These are phyloP conservation scores for Darksidea phi DNA, from an alignment of 495 filamentous ascomycete species.

Conservation along the genomic window DNA sequence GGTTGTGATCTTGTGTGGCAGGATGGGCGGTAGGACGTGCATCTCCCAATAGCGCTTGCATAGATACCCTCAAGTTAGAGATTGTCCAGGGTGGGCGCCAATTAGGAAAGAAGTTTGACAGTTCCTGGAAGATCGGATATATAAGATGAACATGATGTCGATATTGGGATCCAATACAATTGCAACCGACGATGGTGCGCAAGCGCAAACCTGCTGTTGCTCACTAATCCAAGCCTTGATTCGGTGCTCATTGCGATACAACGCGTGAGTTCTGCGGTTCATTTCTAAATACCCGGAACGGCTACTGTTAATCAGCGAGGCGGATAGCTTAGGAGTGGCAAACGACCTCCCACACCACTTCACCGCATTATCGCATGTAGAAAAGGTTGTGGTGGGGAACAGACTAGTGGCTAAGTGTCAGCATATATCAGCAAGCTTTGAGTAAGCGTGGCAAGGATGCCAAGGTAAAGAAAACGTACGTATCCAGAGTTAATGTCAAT, in stretches of 20 bases:
- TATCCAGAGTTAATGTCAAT: conserved; percentile 14
- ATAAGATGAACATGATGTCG: neutral
- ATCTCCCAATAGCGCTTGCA: too few relatives aligned
- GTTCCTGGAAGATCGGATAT: neutral
- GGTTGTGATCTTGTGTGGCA: too few relatives aligned
- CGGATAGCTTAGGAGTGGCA: neutral
- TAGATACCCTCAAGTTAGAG: too few relatives aligned
- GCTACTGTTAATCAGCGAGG: neutral
- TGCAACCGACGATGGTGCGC: too few relatives aligned
- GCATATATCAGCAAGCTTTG: conserved; percentile 8
- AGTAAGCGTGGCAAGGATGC: neutral
- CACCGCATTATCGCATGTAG: conserved; percentile 7
- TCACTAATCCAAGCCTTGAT: too few relatives aligned
- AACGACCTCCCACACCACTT: neutral
- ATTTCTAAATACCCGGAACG: neutral
- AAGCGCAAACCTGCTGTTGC: too few relatives aligned
- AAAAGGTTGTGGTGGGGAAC: conserved; percentile 3
- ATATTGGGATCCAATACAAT: neutral
- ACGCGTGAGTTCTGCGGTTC: too few relatives aligned
- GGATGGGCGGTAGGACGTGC: too few relatives aligned
- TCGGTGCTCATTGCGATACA: too few relatives aligned
- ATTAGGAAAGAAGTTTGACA: neutral
- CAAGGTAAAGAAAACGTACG: conserved; percentile 7
- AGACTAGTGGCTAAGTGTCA: conserved; percentile 15
- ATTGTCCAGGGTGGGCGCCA: too few relatives aligned